Evolutionary conservation across 805 yeast species (phyloP), one percentile per base, ranked within the genome.

Genomic region (Ogataea salicorniae): DNA sequence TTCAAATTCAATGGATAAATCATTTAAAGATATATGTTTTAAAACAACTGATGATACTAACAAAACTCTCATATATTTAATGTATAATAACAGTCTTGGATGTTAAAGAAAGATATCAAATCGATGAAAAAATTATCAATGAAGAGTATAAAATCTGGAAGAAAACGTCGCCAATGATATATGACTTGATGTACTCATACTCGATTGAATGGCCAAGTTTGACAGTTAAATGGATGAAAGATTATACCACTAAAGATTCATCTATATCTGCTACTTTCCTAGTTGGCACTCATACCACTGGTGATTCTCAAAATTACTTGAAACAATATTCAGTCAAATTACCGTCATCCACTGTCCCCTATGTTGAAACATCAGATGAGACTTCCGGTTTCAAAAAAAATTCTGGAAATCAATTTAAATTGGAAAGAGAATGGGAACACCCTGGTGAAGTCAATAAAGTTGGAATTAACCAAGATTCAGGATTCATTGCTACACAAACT

Each of bases 91-190:
- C 29, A 59, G 64, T 53, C 13, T 48, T 56, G 36, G 60, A 58
- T 15, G 46, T 59, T 41, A 61, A 53, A 39, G 57, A 61, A 37
- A 57, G 74, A 49, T 79, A 77, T 57, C 82, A 79, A 55, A 68
- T 73, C 43, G 71, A 73, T 42, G 87, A 82, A 57, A 85, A 84
- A 59, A 65, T 83, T 9, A 72, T 75, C 51, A 86, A 86, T 57
- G 95, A 86, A 64, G 94, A 86, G 67, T 85, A 76, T 71, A 80
- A 80, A 56, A 77, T 83, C 48, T 88, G 96, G 96, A 88, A 87
- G 63, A 87, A 87, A 59, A 78, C 92, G 2, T 83, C 86, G 14
- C 95, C 95, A 3, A 71, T 86, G 54, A 70, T 88, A 50, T 88
- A 88, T 64, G 87, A 83, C 55, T 76, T 84, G 51, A 71, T 88